A percentile compares a stretch with the other conserved stretches of the same genome.
These are phyloP conservation scores for Ceratocystis albifundus DNA, from an alignment of 2,329 filamentous ascomycete genomes.

Conservation along the genomic window DNA sequence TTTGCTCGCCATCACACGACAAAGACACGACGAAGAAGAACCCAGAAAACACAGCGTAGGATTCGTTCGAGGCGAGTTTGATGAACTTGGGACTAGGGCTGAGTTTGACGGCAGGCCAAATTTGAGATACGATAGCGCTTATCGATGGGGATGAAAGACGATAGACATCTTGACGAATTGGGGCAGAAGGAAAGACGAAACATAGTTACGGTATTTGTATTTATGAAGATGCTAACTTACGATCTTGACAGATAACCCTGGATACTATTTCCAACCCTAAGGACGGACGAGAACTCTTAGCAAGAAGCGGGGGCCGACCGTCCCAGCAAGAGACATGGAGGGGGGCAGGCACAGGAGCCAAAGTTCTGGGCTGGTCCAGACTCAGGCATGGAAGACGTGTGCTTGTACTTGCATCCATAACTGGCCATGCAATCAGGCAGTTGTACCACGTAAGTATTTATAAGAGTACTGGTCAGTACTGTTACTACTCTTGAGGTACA, in stretches of 20 bases:
- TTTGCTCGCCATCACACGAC: background rate
- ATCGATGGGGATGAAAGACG: background rate
- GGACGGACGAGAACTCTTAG: too few species aligned
- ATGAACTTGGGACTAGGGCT: conserved; percentile 7
- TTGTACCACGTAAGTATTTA: too few species aligned
- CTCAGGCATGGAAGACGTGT: too few species aligned
- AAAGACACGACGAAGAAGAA: background rate
- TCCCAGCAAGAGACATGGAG: background rate
- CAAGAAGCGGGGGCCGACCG: too few species aligned
- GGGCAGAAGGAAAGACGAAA: background rate
- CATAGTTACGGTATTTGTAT: background rate
- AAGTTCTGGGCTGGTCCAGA: background rate
- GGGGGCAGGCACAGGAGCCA: background rate
- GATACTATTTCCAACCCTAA: too few species aligned
- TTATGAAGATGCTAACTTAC: background rate
- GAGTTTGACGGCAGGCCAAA: background rate
- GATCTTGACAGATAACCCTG: too few species aligned
- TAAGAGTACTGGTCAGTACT: too few species aligned
- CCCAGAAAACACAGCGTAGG: background rate
- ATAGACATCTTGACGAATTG: background rate
- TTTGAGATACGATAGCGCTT: conserved; percentile 2
- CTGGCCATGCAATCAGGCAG: too few species aligned
- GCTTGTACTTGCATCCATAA: too few species aligned
- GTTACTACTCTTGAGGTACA: too few species aligned
- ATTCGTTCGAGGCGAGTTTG: conserved; percentile 3